These are phyloP conservation scores for Populus tremula DNA, from an alignment of 345 rosid species.

Conservation along the genomic window DNA sequence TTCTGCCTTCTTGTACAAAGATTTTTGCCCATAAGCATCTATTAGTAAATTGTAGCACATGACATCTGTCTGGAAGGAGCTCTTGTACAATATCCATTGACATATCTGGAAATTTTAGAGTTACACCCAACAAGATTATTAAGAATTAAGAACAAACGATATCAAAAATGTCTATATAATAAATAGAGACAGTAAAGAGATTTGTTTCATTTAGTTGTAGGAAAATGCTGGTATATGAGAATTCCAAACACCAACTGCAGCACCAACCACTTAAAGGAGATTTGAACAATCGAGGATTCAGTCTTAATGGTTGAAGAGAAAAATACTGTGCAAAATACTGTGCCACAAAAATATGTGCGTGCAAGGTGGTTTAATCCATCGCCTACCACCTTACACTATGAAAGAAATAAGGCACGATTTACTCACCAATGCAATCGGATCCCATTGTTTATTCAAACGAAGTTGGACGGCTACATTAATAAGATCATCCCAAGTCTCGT, in stretches of 20 bases:
- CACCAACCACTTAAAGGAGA: too few species aligned
- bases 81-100: conserved; percentile 75
- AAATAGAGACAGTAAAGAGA: background rate
- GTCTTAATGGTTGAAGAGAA: too few species aligned
- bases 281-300: too few species aligned
- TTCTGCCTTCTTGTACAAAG: conserved; percentile 65
- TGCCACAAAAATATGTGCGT: background rate
- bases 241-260: too few species aligned
- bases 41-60: conserved; percentile 84
- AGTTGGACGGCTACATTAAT: conserved; percentile 78
- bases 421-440: conserved; percentile 60
- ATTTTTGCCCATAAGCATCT: conserved; percentile 79
- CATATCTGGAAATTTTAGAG: conserved; percentile 50
- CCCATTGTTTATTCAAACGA: conserved; percentile 74
- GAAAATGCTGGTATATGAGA: too few species aligned
- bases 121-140: background rate
- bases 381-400: too few species aligned
- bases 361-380: background rate
- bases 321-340: too few species aligned
- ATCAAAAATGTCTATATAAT: background rate
- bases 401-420: background rate
- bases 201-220: background rate
- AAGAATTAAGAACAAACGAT: background rate
- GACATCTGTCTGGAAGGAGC: conserved; percentile 81
- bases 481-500: conserved; percentile 82